Evolutionary conservation across 106 monocot species (phyloP).

Genomic region (Gastrodia elata): DNA sequence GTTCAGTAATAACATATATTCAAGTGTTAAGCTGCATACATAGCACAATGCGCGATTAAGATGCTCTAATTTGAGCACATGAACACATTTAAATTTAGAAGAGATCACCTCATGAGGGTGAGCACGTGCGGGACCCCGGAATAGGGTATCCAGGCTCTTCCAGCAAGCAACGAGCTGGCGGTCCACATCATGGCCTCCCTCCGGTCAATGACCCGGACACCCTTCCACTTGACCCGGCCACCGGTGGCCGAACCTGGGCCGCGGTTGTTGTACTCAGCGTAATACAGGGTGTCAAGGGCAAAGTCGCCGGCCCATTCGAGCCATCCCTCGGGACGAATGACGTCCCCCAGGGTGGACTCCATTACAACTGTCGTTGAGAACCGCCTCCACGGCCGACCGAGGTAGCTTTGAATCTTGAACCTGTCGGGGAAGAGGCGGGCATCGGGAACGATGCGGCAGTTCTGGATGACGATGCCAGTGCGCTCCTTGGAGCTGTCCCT

Average conservation of each 20-base stretch:
- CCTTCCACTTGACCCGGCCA: constrained; percentile 22
- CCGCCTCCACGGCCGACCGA: constrained; percentile 38
- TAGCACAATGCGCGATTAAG: too few species aligned
- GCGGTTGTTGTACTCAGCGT: constrained; percentile 36
- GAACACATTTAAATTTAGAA: too few species aligned
- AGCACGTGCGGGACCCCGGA: constrained; percentile 2
- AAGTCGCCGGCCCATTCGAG: constrained; percentile 13
- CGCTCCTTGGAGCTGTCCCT: constrained; percentile 13
- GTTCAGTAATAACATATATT: too few species aligned
- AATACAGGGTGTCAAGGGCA: constrained; percentile 14
- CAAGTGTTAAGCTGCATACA: too few species aligned
- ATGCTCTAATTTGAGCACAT: too few species aligned
- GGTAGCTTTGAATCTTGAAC: constrained; percentile 16
- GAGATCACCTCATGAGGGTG: background rate
- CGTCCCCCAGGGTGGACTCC: constrained; percentile 22
- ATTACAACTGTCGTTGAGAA: constrained; percentile 27
- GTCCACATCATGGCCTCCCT: constrained; percentile 9
- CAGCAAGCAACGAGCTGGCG: background rate
- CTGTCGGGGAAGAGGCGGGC: constrained; percentile 9
- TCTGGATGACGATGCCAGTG: constrained; percentile 39
- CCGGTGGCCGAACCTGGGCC: constrained; percentile 12
- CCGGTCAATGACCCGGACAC: constrained; percentile 12
- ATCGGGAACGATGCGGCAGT: constrained; percentile 22
- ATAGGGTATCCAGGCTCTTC: constrained; percentile 1
- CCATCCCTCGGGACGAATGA: constrained; percentile 34